Base-by-base conservation (phyloP, 2,329 filamentous ascomycete genomes). In the Myriosclerotinia curreyana region DNA sequence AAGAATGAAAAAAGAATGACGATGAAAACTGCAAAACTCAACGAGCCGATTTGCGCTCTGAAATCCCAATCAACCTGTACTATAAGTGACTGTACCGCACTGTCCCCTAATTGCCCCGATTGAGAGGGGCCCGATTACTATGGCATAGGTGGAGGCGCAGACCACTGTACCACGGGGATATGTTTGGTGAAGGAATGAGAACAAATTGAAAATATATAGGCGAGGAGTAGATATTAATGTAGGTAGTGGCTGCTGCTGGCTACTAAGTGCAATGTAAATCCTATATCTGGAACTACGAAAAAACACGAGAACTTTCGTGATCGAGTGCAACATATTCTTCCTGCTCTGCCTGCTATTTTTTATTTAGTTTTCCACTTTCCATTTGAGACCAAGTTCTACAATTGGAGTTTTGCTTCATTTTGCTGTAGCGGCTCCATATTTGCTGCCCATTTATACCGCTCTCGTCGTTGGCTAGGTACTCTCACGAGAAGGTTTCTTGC, bases 141-240 rank as follows among this genome's bases (percentile, higher is more conserved):
- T 44, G 42, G 17, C 17, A 8, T 44, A 44, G 42, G 42, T 44
- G 42, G 42, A 44, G 42, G 42, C 42, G 44, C 22, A 48, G 20
- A 48, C 44, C 44, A 48, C 44, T 48, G 44, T 48, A 48, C 44
- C 44, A 48, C 44, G 44, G 44, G n/a, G 44, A 48, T 48, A 48
- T 48, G 44, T 48, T 48, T 48, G 44, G 44, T 48, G 44, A 48
- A 48, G 44, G 44, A 48, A 20, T 8, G 11, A 9, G n/a, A 20
- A 20, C n/a, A 48, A 48, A 20, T 48, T 48, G 9, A 48, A 22
- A 12, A 56, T 56, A 46, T 44, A 56, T 34, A 56, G 40, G n/a
- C 17, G 11, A 46, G 5, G 3, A 9, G 3, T 40, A 17, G 8
- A 4, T 42, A 8, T 31, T 31, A 2, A 2, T 6, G 28, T 31